phyloP scores from a whole-genome alignment of 2,329 filamentous ascomycete species.

The Thyridium curvatum region DNA sequence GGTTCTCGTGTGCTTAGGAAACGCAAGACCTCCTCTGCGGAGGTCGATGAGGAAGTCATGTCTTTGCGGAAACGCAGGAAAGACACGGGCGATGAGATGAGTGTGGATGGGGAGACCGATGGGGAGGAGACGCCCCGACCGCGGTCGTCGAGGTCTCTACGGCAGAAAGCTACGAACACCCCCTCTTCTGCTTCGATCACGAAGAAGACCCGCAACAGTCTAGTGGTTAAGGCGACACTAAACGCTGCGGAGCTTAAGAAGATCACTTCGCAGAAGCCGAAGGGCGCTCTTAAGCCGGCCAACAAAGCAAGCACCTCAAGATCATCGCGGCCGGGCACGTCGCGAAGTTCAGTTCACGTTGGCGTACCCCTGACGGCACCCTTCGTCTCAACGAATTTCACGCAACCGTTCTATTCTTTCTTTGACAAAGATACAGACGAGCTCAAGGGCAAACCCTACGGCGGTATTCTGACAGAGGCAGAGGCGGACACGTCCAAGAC shows the following conservation, averaged over 20 bases:
- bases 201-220: constrained; percentile 29
- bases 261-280: constrained; percentile 53
- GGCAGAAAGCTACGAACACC: constrained; percentile 37
- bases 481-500: constrained; percentile 92
- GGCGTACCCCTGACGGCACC: constrained; percentile 42
- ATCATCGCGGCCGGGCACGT: constrained; percentile 28
- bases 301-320: constrained; percentile 24
- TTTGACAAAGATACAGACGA: constrained; percentile 87
- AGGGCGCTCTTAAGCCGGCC: constrained; percentile 42
- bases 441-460: constrained; percentile 87
- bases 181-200: constrained; percentile 34
- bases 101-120: constrained; percentile 21
- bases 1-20: constrained; percentile 75
- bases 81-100: constrained; percentile 37
- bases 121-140: constrained; percentile 26
- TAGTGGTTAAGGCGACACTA: constrained; percentile 54
- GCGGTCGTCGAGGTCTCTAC: constrained; percentile 50
- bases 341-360: constrained; percentile 21
- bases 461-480: constrained; percentile 80
- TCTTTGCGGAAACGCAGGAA: constrained; percentile 48
- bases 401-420: constrained; percentile 80
- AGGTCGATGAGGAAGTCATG: constrained; percentile 48
- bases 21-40: constrained; percentile 71
- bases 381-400: constrained; percentile 54
- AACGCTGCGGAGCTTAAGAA: constrained; percentile 52